Evolutionary conservation across 1,139 yeast species (phyloP), one percentile per base, ranked within the genome.

Genomic region (Candida albicans): DNA sequence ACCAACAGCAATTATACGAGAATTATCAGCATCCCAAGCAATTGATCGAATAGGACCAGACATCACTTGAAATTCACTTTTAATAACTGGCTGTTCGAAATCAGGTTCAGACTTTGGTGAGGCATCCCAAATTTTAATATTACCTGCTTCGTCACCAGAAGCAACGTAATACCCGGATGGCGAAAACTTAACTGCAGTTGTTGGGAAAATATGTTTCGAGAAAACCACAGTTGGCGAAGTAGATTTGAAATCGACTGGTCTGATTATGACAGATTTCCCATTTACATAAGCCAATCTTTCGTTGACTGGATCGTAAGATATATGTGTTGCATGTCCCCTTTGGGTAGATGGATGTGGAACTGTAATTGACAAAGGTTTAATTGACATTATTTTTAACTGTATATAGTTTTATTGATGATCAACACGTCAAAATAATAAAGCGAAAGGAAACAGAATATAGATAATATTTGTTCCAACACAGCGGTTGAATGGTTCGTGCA

Each of bases 161-260:
- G 96, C 97, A 28, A 93, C 69, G 62, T 88, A 91, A 63, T 75
- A 85, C 1, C 99, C 98, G 11, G 91, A 82, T 2, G 98, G 96
- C 1, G 96, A 75, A 61, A 93, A 89, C 35, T 81, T 77, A 9
- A 95, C 97, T 5, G 85, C 96, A 0, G 95, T 85, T 25, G 95
- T 87, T 31, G 77, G 67, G 33, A 73, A 71, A 35, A 77, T 75
- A 64, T 93, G 99, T 41, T 80, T 84, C 10, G 79, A 77, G 65
- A 86, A 90, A 58, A 89, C 96, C 13, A 74, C 64, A 2, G 77
- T 65, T 2, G 84, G 79, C 10, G 55, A 39, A 8, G 45, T 35
- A 1, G 59, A 46, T 22, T 52, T 46, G 28, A 75, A 75, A 38
- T 68, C 71, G 34, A 88, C 76, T 1, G 86, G 79, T 48, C 96